These are phyloP conservation scores for Aspergillus carbonarius DNA, from an alignment of 2,329 filamentous ascomycete genomes.

Conservation along the genomic window DNA sequence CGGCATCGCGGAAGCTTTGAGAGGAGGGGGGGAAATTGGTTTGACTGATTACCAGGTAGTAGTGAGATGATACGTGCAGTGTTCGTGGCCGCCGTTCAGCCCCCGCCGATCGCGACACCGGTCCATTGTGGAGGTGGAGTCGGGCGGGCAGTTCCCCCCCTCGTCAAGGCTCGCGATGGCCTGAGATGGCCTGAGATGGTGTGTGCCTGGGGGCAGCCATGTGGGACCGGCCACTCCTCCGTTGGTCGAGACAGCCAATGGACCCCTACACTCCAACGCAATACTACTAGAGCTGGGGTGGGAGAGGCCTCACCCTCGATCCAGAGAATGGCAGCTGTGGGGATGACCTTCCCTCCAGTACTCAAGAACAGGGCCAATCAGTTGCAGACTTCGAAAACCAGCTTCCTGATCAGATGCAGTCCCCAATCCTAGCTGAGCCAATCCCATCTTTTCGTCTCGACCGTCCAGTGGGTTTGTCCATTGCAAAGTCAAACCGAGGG, in stretches of 20 bases:
- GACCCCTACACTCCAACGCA: not conserved
- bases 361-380: slow-evolving; percentile 7
- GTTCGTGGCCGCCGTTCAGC: slow-evolving; percentile 2
- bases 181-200: not conserved
- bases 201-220: slow-evolving; percentile 5
- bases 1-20: slow-evolving; percentile 10
- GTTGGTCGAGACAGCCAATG: slow-evolving; percentile 1
- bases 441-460: not conserved
- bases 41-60: not conserved
- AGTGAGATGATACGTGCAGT: not conserved
- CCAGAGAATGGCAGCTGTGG: slow-evolving; percentile 19
- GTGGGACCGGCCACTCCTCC: slow-evolving; percentile 4
- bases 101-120: not conserved
- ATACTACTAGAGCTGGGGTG: slow-evolving; percentile 9
- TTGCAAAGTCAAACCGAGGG: not conserved
- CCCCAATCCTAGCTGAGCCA: not conserved
- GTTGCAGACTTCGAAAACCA: not conserved
- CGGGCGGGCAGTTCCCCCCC: not conserved
- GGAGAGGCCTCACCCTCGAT: slow-evolving; percentile 11
- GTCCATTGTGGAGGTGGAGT: not conserved
- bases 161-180: not conserved
- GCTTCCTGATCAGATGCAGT: not conserved
- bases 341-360: not conserved
- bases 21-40: not conserved
- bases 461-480: not conserved